Conservation (phyloP, 176 grass and related monocot species). For the Panicum miliaceum region DNA sequence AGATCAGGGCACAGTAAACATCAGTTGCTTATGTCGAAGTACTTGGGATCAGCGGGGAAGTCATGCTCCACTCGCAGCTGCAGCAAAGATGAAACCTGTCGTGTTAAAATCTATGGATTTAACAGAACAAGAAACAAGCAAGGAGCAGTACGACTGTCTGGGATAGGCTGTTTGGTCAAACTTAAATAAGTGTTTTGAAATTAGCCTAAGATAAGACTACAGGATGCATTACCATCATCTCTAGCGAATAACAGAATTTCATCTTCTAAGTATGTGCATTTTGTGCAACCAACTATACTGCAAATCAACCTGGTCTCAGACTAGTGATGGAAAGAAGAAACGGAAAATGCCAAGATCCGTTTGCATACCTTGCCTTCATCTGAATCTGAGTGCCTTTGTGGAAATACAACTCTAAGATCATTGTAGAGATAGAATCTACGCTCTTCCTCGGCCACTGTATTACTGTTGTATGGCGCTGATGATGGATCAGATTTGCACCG, state of each 20-base stretch:
- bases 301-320: background rate
- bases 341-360: background rate
- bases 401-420: constrained; percentile 97
- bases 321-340: constrained; percentile 19
- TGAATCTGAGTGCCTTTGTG: constrained; percentile 90
- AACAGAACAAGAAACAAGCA: background rate
- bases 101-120: constrained; percentile 1
- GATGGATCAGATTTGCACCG: constrained; percentile 80
- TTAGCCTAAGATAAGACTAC: background rate
- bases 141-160: background rate
- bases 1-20: constrained; percentile 3
- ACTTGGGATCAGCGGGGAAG: constrained; percentile 96
- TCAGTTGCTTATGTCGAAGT: constrained; percentile 97
- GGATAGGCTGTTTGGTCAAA: background rate
- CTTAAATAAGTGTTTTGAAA: background rate
- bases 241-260: background rate
- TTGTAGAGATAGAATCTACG: constrained; percentile 89
- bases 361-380: constrained; percentile 93
- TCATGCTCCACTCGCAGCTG: constrained; percentile 88
- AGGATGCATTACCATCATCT: background rate
- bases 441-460: constrained; percentile 45
- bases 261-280: background rate
- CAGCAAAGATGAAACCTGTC: constrained; percentile 14
- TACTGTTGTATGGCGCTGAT: constrained; percentile 36
- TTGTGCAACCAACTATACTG: background rate